Percentiles rank a stretch among this genome's conserved stretches.
These are phyloP conservation scores for Microbotryum intermedium DNA, from an alignment of 1,284 basidiomycete species.

Conservation along the genomic window DNA sequence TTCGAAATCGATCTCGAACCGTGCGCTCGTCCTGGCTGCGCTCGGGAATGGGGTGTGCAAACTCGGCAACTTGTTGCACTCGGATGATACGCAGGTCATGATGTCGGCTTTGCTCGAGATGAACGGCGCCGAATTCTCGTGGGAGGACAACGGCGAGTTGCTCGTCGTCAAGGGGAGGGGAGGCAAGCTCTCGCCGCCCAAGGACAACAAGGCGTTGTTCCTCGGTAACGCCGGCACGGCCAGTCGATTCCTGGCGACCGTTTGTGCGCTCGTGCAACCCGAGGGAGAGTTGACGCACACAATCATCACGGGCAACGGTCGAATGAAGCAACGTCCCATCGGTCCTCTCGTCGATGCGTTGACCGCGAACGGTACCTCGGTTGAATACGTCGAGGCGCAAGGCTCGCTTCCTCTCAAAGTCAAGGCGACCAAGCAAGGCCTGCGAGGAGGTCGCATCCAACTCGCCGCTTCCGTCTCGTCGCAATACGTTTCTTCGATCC, in stretches of 20 bases:
- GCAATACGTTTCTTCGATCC: slow-evolving; percentile 95
- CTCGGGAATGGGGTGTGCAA: slow-evolving; percentile 80
- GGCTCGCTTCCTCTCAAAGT: slow-evolving; percentile 88
- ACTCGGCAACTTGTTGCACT: slow-evolving; percentile 84
- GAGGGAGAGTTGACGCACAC: slow-evolving; percentile 47
- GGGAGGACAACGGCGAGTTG: slow-evolving; percentile 90
- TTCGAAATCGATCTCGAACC: slow-evolving; percentile 94
- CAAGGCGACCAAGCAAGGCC: slow-evolving; percentile 56
- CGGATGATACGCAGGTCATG: slow-evolving; percentile 99
- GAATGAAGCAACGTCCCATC: slow-evolving; percentile 95
- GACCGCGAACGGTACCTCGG: slow-evolving; percentile 65
- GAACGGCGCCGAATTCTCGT: slow-evolving; percentile 79
- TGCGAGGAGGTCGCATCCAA: slow-evolving; percentile 73
- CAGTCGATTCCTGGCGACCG: slow-evolving; percentile 92
- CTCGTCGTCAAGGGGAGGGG: slow-evolving; percentile 82
- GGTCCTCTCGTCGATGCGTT: slow-evolving; percentile 93
- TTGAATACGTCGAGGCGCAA: slow-evolving; percentile 67
- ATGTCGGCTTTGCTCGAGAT: slow-evolving; percentile 85
- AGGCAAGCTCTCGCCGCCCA: slow-evolving; percentile 69
- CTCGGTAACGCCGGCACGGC: slow-evolving; percentile 97
- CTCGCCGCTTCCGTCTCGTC: slow-evolving; percentile 90
- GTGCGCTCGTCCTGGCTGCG: slow-evolving; percentile 87
- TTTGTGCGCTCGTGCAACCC: slow-evolving; percentile 69
- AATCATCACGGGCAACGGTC: slow-evolving; percentile 88
- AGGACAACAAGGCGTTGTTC: slow-evolving; percentile 77